Base-by-base conservation (phyloP, 768 basidiomycete genomes). In the Suillus cothurnatus region DNA sequence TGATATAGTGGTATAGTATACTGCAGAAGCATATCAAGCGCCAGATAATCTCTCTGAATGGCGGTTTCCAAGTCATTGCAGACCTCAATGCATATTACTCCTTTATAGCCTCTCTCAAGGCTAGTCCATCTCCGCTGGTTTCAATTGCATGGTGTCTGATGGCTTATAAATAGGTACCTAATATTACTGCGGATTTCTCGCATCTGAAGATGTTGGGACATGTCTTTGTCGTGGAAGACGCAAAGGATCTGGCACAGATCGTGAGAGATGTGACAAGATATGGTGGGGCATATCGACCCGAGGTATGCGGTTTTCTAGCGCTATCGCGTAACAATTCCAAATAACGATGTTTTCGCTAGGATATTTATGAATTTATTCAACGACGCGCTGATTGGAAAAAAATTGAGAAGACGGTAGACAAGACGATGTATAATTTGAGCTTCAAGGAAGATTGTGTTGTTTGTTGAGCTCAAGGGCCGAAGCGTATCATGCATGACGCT, bases 181-280 rank as follows among this genome's bases (percentile, higher is more conserved):
- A 85, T n/a, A 88, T 99, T 28, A 88, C 89, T 2, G 85, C 89
- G 0, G 96, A 98, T 68, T 99, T 99, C 69, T 88, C 95, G 19
- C 90, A 95, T 70, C 84, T 99, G 63, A 98, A 97, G 78, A 97
- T 99, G 95, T 82, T 97, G 15, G 96, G 96, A 2, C 95, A 99
- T 71, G 94, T 99, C 2, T 99, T 90, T 74, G 93, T 99, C 56
- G 95, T 97, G 15, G 91, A 92, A 68, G 95, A 97, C 68, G 97
- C 97, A 0, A 97, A 95, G 71, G 97, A 99, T 74, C 83, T 99
- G 17, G 96, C 97, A 38, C 92, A 94, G 78, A 97, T 99, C 69
- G 96, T 99, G 17, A 81, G 95, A 66, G 97, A 99, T 77, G 94
- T 97, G 11, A 93, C 95, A 31, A 82, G 97, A 52, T 99, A 99